Evolutionary conservation across 2,329 filamentous ascomycete species (phyloP).

Genomic region (Pestalotiopsis sp.): DNA sequence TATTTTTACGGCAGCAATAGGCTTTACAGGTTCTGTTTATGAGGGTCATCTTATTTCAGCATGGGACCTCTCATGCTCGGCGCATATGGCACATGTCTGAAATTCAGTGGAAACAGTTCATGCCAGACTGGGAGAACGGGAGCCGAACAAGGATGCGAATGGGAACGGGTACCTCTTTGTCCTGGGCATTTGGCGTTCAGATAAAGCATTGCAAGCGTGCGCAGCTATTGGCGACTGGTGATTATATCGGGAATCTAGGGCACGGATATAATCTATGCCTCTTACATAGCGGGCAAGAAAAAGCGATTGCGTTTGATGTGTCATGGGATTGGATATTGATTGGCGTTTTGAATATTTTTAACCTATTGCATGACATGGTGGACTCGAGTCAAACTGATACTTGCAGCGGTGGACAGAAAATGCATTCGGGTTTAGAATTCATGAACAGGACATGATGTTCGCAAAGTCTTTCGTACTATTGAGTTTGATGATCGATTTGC

Average conservation of each 20-base stretch:
- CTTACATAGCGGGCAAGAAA: too few relatives aligned
- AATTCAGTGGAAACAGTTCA: background rate
- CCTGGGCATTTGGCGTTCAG: background rate
- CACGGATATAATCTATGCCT: too few relatives aligned
- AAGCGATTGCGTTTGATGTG: too few relatives aligned
- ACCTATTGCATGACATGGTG: too few relatives aligned
- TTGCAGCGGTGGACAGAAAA: too few relatives aligned
- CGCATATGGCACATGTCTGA: conserved; percentile 2
- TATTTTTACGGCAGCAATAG: background rate
- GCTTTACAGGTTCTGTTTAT: conserved; percentile 10
- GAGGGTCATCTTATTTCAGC: background rate
- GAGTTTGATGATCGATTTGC: too few relatives aligned
- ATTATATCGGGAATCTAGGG: background rate
- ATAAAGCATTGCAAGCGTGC: background rate
- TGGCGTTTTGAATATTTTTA: too few relatives aligned
- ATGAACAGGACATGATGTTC: too few relatives aligned
- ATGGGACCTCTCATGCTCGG: background rate
- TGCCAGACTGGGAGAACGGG: background rate
- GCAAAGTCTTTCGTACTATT: too few relatives aligned
- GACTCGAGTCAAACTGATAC: too few relatives aligned
- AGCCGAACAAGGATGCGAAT: background rate
- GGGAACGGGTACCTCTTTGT: background rate
- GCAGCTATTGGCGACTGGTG: background rate
- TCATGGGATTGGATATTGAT: too few relatives aligned
- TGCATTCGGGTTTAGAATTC: too few relatives aligned